Conservation (phyloP, 306 rosid species). For the Fagus sylvatica region DNA sequence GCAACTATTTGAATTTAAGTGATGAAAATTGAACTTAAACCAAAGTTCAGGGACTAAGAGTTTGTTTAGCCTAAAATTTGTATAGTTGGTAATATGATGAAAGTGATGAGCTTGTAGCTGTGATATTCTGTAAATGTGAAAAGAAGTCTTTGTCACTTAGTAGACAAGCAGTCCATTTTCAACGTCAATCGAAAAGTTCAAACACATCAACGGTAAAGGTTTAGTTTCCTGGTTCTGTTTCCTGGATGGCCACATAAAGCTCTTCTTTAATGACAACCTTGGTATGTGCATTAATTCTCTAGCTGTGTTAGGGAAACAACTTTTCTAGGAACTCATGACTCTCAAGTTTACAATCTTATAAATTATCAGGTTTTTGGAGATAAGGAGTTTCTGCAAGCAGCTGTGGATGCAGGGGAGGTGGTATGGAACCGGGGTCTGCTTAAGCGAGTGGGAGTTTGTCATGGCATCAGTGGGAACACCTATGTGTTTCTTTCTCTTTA, state of each 20-base stretch:
- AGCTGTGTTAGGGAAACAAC: background rate
- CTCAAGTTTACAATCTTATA: conserved; percentile 2
- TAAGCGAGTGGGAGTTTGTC: conserved; percentile 81
- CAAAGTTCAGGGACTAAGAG: no score
- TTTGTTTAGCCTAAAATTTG: background rate
- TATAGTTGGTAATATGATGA: background rate
- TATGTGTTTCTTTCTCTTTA: conserved; percentile 79
- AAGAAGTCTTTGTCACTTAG: background rate
- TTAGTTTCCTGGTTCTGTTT: background rate
- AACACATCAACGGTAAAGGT: background rate
- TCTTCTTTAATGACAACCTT: background rate
- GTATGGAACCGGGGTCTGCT: conserved; percentile 80
- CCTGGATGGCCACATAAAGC: background rate
- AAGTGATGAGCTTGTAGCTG: background rate
- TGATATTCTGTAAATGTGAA: background rate
- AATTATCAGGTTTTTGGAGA: conserved; percentile 65
- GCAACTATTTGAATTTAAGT: no score
- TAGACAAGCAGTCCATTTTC: background rate
- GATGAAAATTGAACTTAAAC: no score
- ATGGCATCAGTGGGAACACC: conserved; percentile 82
- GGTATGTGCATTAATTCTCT: background rate
- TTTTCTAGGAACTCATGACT: conserved; percentile 1
- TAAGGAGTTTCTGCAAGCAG: conserved; percentile 63
- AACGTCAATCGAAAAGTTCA: background rate
- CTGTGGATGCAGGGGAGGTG: conserved; percentile 70